Percentiles rank a stretch among this genome's conserved stretches.
These are phyloP conservation scores for Umbelopsis isabellina DNA, from an alignment of 192 early-diverging fungal species.

Conservation along the genomic window DNA sequence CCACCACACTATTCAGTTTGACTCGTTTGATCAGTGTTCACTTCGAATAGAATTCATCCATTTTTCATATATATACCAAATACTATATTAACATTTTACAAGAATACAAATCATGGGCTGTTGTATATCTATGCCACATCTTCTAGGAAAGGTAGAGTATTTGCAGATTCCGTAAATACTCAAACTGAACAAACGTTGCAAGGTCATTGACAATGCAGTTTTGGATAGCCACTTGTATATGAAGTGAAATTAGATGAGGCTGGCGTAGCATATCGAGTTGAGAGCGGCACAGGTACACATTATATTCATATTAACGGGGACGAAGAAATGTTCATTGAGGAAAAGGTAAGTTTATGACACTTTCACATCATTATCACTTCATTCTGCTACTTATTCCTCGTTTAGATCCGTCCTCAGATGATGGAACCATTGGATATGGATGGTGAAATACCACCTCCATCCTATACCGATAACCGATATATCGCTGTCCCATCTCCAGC, in stretches of 20 bases:
- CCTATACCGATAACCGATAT: not conserved
- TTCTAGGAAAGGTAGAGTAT: slow-evolving; percentile 22
- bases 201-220: not conserved
- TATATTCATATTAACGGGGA: slow-evolving; percentile 35
- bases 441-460: not conserved
- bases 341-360: slow-evolving; percentile 25
- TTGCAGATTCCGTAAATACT: not conserved
- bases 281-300: slow-evolving; percentile 39
- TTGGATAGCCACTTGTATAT: slow-evolving; percentile 36
- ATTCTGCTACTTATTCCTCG: not conserved
- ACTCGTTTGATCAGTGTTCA: not conserved
- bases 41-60: too few species aligned
- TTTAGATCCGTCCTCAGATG: not conserved
- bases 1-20: not conserved
- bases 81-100: not conserved
- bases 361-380: not conserved
- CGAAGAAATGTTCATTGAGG: slow-evolving; percentile 34
- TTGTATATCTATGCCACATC: slow-evolving; percentile 26
- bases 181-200: not conserved
- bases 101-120: slow-evolving; percentile 26
- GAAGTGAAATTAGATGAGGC: slow-evolving; percentile 34
- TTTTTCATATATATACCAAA: too few species aligned
- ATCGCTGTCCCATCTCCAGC: slow-evolving; percentile 6
- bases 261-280: slow-evolving; percentile 37
- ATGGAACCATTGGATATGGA: not conserved